These are phyloP conservation scores for Puccinia horiana DNA, from an alignment of 1,284 basidiomycete genomes.

Conservation along the genomic window DNA sequence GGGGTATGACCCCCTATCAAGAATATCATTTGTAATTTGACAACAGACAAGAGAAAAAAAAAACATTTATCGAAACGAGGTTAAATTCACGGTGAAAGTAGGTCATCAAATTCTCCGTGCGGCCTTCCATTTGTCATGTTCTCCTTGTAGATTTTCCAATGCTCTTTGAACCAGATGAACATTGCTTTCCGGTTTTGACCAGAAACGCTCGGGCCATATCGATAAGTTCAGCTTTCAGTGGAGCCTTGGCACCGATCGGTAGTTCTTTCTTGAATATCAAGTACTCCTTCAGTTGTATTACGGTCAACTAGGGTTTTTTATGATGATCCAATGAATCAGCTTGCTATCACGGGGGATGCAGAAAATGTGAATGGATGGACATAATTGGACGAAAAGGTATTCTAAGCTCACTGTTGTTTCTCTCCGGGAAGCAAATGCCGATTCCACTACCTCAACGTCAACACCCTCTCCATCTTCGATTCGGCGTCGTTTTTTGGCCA, in stretches of 20 bases:
- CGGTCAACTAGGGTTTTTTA: background rate
- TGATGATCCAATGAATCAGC: background rate
- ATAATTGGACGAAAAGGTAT: background rate
- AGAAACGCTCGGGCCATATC: background rate
- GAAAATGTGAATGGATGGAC: background rate
- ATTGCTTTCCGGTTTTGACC: background rate
- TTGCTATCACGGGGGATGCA: background rate
- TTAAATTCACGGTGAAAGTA: no score
- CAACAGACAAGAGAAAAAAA: no score
- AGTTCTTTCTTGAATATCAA: slow-evolving; percentile 24
- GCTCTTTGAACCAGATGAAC: background rate
- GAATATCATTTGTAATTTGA: no score
- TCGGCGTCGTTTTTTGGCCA: slow-evolving; percentile 27
- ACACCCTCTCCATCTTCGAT: slow-evolving; percentile 29
- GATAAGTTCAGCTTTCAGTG: slow-evolving; percentile 16
- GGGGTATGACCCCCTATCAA: no score
- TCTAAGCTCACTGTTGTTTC: slow-evolving; percentile 13
- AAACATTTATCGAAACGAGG: no score
- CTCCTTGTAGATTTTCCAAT: background rate
- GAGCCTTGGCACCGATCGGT: background rate
- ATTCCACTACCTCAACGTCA: slow-evolving; percentile 21
- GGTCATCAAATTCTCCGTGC: no score
- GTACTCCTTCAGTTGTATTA: slow-evolving; percentile 20
- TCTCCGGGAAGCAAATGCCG: slow-evolving; percentile 16
- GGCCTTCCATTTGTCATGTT: background rate